Evolutionary conservation across 176 grass and related monocot genomes (phyloP).

Genomic region (Aegilops tauschii): DNA sequence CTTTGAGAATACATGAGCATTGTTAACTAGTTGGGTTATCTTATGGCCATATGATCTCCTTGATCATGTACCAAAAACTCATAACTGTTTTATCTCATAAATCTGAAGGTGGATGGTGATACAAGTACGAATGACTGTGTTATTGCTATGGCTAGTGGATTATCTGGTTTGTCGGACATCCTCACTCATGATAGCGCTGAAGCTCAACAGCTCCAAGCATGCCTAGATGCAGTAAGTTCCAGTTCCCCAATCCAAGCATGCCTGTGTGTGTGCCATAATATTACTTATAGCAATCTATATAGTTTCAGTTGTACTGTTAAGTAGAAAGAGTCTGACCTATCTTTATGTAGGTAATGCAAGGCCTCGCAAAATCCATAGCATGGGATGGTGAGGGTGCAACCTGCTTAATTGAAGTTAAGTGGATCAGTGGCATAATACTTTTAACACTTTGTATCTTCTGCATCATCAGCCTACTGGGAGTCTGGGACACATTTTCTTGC

Average conservation of each 20-base stretch:
- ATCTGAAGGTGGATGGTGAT: constrained; percentile 95
- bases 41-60: constrained; percentile 5
- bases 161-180: constrained; percentile 65
- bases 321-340: constrained; percentile 20
- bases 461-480: background rate
- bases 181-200: constrained; percentile 65
- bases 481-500: background rate
- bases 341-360: constrained; percentile 89
- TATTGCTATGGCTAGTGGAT: constrained; percentile 92
- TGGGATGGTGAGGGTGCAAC: constrained; percentile 99
- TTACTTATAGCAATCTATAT: background rate
- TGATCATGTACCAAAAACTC: background rate
- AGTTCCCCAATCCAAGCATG: background rate
- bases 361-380: constrained; percentile 95
- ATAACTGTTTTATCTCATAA: constrained; percentile 20
- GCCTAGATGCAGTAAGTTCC: constrained; percentile 83
- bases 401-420: constrained; percentile 89
- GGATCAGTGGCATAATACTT: background rate
- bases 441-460: background rate
- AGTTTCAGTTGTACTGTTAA: background rate
- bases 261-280: background rate
- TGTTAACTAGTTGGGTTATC: background rate
- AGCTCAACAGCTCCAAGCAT: constrained; percentile 84
- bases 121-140: constrained; percentile 99
- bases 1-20: background rate